Evolutionary conservation across 2,329 filamentous ascomycete genomes (phyloP).

Genomic region (Lasiodiplodia gonubiensis): DNA sequence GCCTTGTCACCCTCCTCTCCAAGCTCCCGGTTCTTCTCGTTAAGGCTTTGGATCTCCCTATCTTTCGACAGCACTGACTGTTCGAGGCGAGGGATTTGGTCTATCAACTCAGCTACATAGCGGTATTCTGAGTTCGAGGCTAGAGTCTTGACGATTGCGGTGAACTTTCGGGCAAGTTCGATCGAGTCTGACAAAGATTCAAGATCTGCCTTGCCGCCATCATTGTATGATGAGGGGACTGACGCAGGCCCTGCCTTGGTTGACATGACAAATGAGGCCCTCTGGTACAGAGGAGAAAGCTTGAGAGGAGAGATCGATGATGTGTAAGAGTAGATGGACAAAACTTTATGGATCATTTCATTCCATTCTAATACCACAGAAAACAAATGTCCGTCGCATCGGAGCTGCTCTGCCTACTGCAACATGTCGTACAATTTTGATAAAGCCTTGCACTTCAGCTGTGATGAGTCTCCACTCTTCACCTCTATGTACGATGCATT

Average conservation of each 20-base stretch:
- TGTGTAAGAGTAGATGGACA: not conserved
- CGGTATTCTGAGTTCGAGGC: slow-evolving; percentile 2
- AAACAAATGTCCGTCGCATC: not conserved
- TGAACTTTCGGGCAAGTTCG: not conserved
- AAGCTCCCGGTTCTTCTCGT: not conserved
- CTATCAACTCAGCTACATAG: not conserved
- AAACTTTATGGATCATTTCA: not conserved
- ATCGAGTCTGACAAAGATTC: not conserved
- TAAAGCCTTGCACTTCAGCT: not conserved
- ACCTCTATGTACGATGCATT: not conserved
- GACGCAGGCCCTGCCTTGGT: not conserved
- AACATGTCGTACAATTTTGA: not conserved
- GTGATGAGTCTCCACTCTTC: not conserved
- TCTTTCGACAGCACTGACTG: not conserved
- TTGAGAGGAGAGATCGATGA: not conserved
- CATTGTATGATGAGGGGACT: not conserved
- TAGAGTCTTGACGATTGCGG: not conserved
- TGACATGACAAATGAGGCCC: not conserved
- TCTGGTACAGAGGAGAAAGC: not conserved
- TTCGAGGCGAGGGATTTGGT: not conserved
- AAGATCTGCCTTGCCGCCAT: not conserved
- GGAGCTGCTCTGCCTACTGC: not conserved
- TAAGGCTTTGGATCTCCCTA: not conserved
- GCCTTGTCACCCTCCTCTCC: not conserved
- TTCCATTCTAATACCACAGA: not conserved